A percentile compares a stretch with the other conserved stretches of the same genome.
phyloP scores from a whole-genome alignment of 352 stramenopile genomes.

The Globisporangium cylindrosporum region DNA sequence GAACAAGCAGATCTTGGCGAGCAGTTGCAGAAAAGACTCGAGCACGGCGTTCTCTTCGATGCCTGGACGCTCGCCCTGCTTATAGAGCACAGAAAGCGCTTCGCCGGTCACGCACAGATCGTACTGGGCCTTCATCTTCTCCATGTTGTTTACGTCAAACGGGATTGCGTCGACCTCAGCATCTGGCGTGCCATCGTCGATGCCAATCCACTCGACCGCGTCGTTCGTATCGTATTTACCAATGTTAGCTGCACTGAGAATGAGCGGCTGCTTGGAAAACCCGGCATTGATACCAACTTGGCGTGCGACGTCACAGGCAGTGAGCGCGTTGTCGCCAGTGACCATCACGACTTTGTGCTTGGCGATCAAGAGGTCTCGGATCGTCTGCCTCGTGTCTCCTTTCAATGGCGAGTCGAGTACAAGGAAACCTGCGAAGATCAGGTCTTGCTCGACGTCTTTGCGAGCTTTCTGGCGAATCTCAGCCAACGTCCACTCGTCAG shows the following conservation, averaged over 20 bases:
- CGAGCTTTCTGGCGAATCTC: slow-evolving; percentile 26
- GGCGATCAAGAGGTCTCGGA: slow-evolving; percentile 77
- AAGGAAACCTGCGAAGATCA: slow-evolving; percentile 92
- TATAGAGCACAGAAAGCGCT: slow-evolving; percentile 24
- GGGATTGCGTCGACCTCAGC: slow-evolving; percentile 8
- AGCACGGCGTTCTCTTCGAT: slow-evolving; percentile 26
- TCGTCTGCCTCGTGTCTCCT: slow-evolving; percentile 78
- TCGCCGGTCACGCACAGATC: slow-evolving; percentile 43
- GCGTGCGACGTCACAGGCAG: slow-evolving; percentile 90
- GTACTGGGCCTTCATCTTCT: slow-evolving; percentile 18
- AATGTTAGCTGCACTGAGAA: slow-evolving; percentile 16
- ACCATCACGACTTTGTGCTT: slow-evolving; percentile 91
- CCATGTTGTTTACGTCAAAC: slow-evolving; percentile 19
- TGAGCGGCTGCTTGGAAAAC: slow-evolving; percentile 21
- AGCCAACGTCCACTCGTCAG: slow-evolving; percentile 22
- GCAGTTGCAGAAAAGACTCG: slow-evolving; percentile 25
- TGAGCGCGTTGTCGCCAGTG: slow-evolving; percentile 94
- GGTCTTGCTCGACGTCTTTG: slow-evolving; percentile 68
- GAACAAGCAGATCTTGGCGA: slow-evolving; percentile 32
- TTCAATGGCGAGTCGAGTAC: slow-evolving; percentile 94
- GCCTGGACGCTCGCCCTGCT: slow-evolving; percentile 1
- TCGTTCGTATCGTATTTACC: neutral
- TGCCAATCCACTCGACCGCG: slow-evolving; percentile 25
- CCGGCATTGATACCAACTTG: slow-evolving; percentile 73
- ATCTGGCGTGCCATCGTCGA: slow-evolving; percentile 25